These are phyloP conservation scores for Lactarius vividus DNA, from an alignment of 768 basidiomycete species.

Conservation along the genomic window DNA sequence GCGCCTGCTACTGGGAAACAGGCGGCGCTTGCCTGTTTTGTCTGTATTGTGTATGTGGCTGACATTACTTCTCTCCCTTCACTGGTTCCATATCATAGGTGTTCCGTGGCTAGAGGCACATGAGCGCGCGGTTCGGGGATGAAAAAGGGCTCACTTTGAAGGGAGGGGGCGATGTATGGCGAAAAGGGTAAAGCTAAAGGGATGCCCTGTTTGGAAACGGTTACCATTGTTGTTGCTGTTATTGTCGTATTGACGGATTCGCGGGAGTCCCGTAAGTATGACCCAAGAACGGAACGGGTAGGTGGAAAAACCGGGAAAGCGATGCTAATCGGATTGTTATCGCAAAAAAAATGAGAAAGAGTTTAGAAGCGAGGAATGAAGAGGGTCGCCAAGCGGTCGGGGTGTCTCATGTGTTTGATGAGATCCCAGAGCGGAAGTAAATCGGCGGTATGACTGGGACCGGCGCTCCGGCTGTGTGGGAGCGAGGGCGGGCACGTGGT, in stretches of 20 bases:
- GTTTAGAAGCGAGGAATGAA: constrained; percentile 8
- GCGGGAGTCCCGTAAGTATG: constrained; percentile 9
- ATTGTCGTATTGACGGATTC: constrained; percentile 1
- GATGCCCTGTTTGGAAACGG: constrained; percentile 11
- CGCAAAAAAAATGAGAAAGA: neutral
- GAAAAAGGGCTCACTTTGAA: constrained; percentile 3
- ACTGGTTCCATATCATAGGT: constrained; percentile 32
- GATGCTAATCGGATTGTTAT: constrained; percentile 6
- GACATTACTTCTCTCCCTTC: neutral
- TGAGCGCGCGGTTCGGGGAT: constrained; percentile 53
- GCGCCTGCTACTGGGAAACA: constrained; percentile 10
- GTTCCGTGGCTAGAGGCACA: constrained; percentile 85
- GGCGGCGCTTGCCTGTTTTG: constrained; percentile 10
- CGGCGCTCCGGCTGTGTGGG: constrained; percentile 24
- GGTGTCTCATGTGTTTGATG: neutral
- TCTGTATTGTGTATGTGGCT: constrained; percentile 2
- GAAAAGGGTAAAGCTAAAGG: constrained; percentile 3
- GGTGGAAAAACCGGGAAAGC: neutral
- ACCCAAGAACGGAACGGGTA: constrained; percentile 10
- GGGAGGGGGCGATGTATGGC: neutral
- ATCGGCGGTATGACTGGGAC: constrained; percentile 18
- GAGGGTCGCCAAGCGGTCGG: constrained; percentile 13
- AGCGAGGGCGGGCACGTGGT: constrained; percentile 18
- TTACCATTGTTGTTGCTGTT: constrained; percentile 8
- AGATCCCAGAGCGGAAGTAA: constrained; percentile 9